A percentile compares a stretch with the other conserved stretches of the same genome.
phyloP scores from a whole-genome alignment of 306 rosid genomes.

The Trichosanthes cucumerina region DNA sequence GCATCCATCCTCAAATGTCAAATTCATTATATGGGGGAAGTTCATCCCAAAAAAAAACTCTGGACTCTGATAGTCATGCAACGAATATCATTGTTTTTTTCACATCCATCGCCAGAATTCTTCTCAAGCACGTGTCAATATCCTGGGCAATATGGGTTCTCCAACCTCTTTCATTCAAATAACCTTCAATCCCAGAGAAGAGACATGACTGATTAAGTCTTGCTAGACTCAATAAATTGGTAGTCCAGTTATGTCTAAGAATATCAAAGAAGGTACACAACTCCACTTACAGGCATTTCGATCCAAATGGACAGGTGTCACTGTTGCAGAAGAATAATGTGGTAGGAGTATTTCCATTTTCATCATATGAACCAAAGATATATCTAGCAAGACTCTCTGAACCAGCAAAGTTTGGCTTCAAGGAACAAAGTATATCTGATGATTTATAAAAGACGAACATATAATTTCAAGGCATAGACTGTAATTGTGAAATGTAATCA shows the following conservation, averaged over 20 bases:
- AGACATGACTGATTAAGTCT: neutral
- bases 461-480: neutral
- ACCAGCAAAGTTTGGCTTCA: constrained; percentile 39
- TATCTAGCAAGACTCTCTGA: constrained; percentile 33
- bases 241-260: neutral
- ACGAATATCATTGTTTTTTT: neutral
- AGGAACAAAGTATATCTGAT: constrained; percentile 54
- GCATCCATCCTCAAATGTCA: neutral
- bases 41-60: neutral
- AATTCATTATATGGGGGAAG: neutral
- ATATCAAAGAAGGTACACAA: neutral
- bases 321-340: constrained; percentile 23
- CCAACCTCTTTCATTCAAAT: constrained; percentile 1
- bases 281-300: constrained; percentile 55
- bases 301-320: constrained; percentile 27
- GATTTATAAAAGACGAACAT: constrained; percentile 33
- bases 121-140: neutral
- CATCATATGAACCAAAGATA: constrained; percentile 53
- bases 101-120: neutral
- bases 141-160: neutral
- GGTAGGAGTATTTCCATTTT: constrained; percentile 17
- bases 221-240: neutral
- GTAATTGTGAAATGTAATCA: neutral
- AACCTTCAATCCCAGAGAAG: neutral
- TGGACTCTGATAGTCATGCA: neutral